phyloP scores from a whole-genome alignment of 371 early-diverging fungal species.

The Apophysomyces elegans region DNA sequence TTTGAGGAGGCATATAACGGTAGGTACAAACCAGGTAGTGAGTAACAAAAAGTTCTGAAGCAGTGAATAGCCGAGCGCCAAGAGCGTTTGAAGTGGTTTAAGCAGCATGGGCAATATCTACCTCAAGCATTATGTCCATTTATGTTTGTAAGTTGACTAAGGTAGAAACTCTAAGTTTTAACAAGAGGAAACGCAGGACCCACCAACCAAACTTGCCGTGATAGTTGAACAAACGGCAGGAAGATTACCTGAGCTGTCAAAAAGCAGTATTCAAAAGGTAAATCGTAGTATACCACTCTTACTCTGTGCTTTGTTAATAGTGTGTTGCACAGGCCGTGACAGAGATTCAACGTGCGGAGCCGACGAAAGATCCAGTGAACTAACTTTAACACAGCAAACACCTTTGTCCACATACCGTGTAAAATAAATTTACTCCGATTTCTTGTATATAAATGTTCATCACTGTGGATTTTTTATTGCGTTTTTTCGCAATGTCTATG shows the following conservation, averaged over 20 bases:
- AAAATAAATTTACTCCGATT: too few relatives aligned
- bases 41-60: not conserved
- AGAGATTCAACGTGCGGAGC: conserved; percentile 18
- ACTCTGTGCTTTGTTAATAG: not conserved
- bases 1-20: conserved; percentile 43
- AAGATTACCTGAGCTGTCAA: conserved; percentile 40
- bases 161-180: not conserved
- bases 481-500: too few relatives aligned
- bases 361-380: not conserved
- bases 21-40: not conserved
- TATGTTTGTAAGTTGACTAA: conserved; percentile 35
- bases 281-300: not conserved
- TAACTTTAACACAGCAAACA: too few relatives aligned
- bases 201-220: conserved; percentile 30
- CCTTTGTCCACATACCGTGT: too few relatives aligned
- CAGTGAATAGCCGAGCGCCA: conserved; percentile 39
- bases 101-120: conserved; percentile 49
- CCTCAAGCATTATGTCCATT: conserved; percentile 51
- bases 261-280: conserved; percentile 41
- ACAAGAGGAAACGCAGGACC: conserved; percentile 18
- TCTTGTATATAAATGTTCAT: too few relatives aligned
- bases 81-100: conserved; percentile 43
- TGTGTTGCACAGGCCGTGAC: conserved; percentile 19
- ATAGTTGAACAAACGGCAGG: conserved; percentile 22
- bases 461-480: too few relatives aligned